These are phyloP conservation scores for Candida tropicalis DNA, from an alignment of 1,139 yeast species.

Conservation along the genomic window DNA sequence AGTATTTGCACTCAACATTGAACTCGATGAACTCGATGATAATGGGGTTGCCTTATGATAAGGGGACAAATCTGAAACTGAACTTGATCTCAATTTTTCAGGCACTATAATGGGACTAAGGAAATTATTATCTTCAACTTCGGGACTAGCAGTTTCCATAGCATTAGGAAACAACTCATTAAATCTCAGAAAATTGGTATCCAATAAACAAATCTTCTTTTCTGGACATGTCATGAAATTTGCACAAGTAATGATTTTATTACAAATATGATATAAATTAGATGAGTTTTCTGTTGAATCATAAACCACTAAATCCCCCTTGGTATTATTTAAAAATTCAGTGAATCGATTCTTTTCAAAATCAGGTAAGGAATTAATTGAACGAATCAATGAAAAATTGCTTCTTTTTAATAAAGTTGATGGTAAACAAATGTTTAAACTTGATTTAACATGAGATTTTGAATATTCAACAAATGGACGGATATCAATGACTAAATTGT, in stretches of 20 bases:
- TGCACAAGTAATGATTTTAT: constrained; percentile 43
- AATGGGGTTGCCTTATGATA: constrained; percentile 7
- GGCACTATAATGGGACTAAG: constrained; percentile 18
- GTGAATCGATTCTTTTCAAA: constrained; percentile 38
- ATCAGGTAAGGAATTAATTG: constrained; percentile 58
- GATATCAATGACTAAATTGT: constrained; percentile 58
- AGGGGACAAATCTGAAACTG: constrained; percentile 14
- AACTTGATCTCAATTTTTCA: constrained; percentile 13
- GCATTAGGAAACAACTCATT: constrained; percentile 14
- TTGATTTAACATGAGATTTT: constrained; percentile 49
- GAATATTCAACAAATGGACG: constrained; percentile 70
- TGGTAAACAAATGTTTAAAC: constrained; percentile 75
- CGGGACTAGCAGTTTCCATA: constrained; percentile 11
- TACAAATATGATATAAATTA: constrained; percentile 47
- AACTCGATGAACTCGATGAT: constrained; percentile 9
- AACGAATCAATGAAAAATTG: constrained; percentile 57
- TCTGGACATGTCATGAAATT: constrained; percentile 6
- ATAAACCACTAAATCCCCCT: constrained; percentile 25
- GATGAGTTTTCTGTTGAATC: constrained; percentile 37
- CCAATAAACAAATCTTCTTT: constrained; percentile 17
- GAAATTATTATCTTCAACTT: constrained; percentile 11
- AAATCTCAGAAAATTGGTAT: constrained; percentile 19
- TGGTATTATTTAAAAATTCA: constrained; percentile 8
- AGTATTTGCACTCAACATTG: constrained; percentile 17
- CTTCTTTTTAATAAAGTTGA: constrained; percentile 74